phyloP scores from a whole-genome alignment of 495 filamentous ascomycete species.

The Beverwykella pulmonaria region DNA sequence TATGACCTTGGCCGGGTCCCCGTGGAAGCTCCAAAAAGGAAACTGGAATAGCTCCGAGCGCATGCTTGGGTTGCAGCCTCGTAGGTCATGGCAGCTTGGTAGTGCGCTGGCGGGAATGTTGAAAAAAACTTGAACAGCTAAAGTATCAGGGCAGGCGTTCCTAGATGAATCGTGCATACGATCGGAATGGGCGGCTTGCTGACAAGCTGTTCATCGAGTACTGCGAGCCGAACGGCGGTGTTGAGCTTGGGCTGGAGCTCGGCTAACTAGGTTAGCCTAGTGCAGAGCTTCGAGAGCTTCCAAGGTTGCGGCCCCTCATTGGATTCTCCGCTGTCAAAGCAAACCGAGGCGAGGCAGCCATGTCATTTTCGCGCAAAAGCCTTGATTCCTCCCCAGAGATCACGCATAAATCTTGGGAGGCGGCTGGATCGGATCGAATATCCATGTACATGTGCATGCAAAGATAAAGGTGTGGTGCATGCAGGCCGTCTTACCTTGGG shows the following conservation, averaged over 20 bases:
- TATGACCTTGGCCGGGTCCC: background rate
- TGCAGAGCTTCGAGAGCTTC: background rate
- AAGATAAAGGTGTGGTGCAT: conserved; percentile 9
- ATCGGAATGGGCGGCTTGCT: background rate
- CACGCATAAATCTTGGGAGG: background rate
- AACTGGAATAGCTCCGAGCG: conserved; percentile 24
- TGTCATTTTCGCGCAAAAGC: conserved; percentile 1
- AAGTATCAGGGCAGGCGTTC: conserved; percentile 14
- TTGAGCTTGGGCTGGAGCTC: conserved; percentile 23
- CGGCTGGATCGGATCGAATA: conserved; percentile 29
- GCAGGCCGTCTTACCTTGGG: conserved; percentile 19
- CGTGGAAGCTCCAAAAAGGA: conserved; percentile 1
- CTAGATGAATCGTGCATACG: conserved; percentile 3
- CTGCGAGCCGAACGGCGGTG: conserved; percentile 17
- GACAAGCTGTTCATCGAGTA: background rate
- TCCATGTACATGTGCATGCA: background rate
- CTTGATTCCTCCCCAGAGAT: conserved; percentile 27
- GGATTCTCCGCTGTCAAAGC: conserved; percentile 7
- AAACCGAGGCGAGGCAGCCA: conserved; percentile 3
- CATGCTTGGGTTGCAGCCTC: conserved; percentile 26
- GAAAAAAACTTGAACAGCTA: background rate
- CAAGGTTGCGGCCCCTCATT: conserved; percentile 13
- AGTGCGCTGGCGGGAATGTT: conserved; percentile 2
- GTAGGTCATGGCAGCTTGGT: conserved; percentile 33
- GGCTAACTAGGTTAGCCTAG: conserved; percentile 15